Conservation (phyloP, 108 stramenopile genomes). For the Bacterosira constricta region DNA sequence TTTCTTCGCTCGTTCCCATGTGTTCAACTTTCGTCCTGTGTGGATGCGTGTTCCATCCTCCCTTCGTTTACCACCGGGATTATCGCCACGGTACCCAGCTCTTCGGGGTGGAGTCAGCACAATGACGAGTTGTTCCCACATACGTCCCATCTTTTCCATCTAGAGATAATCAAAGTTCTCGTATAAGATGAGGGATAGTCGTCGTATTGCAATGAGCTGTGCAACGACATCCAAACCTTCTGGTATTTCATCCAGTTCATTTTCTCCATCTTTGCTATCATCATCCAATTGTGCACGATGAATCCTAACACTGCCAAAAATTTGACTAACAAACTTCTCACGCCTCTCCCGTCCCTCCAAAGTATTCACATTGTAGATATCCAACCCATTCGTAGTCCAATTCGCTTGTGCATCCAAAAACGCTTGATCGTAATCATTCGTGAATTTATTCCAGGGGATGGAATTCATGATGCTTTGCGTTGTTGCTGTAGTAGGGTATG, state of each 20-base stretch:
- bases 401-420: slow-evolving; percentile 36
- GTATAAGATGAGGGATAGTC: slow-evolving; percentile 72
- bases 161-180: slow-evolving; percentile 77
- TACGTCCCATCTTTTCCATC: slow-evolving; percentile 75
- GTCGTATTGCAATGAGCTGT: slow-evolving; percentile 79
- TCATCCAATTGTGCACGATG: background rate
- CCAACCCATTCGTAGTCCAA: slow-evolving; percentile 16
- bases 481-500: slow-evolving; percentile 22
- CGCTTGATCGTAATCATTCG: slow-evolving; percentile 28
- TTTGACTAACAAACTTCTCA: slow-evolving; percentile 34
- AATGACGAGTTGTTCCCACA: slow-evolving; percentile 75
- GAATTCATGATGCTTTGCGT: slow-evolving; percentile 22
- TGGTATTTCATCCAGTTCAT: slow-evolving; percentile 29
- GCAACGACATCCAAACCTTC: slow-evolving; percentile 49
- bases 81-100: background rate
- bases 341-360: slow-evolving; percentile 36
- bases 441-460: slow-evolving; percentile 37
- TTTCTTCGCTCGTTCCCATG: slow-evolving; percentile 59
- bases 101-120: slow-evolving; percentile 55
- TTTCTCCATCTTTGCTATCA: background rate
- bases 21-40: slow-evolving; percentile 55
- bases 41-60: slow-evolving; percentile 2
- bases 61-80: background rate
- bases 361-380: slow-evolving; percentile 30
- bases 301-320: slow-evolving; percentile 34